phyloP scores from a whole-genome alignment of 2,329 filamentous ascomycete species.

The Fusarium coicis region DNA sequence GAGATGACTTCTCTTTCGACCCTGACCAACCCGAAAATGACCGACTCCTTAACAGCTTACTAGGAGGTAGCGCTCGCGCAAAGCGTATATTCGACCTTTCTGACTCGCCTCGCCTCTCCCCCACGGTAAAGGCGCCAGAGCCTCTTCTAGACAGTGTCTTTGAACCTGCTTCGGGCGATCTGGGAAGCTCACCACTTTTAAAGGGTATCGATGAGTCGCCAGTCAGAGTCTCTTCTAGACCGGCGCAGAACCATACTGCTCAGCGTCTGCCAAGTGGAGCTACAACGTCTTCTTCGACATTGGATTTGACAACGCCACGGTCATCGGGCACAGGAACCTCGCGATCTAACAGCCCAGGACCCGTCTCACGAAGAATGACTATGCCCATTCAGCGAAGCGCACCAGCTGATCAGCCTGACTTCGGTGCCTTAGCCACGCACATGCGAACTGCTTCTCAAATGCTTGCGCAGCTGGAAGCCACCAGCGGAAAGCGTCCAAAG shows the following conservation, averaged over 20 bases:
- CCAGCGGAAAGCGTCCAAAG: conserved; percentile 81
- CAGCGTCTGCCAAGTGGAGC: conserved; percentile 71
- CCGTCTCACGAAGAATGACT: conserved; percentile 67
- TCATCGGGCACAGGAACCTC: conserved; percentile 76
- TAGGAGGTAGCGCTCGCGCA: conserved; percentile 66
- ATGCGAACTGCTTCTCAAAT: conserved; percentile 90
- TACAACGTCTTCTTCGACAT: conserved; percentile 68
- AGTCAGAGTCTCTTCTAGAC: conserved; percentile 44
- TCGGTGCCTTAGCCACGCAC: conserved; percentile 84
- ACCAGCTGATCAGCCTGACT: conserved; percentile 77
- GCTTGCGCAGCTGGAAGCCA: conserved; percentile 84
- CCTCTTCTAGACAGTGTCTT: conserved; percentile 77
- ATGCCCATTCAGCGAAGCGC: conserved; percentile 65
- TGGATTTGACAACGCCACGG: conserved; percentile 72
- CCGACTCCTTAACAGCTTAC: conserved; percentile 67
- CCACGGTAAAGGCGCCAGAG: conserved; percentile 55
- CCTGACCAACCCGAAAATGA: conserved; percentile 79
- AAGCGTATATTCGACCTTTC: conserved; percentile 74
- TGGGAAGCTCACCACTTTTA: conserved; percentile 78
- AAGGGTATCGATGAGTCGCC: conserved; percentile 65
- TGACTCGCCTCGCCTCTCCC: conserved; percentile 69
- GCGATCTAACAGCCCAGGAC: conserved; percentile 73
- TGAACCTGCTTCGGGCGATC: conserved; percentile 81
- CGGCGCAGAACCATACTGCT: conserved; percentile 46
- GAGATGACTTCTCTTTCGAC: conserved; percentile 86